Base-by-base conservation (phyloP, 2,329 filamentous ascomycete species). In the Fusarium redolens region DNA sequence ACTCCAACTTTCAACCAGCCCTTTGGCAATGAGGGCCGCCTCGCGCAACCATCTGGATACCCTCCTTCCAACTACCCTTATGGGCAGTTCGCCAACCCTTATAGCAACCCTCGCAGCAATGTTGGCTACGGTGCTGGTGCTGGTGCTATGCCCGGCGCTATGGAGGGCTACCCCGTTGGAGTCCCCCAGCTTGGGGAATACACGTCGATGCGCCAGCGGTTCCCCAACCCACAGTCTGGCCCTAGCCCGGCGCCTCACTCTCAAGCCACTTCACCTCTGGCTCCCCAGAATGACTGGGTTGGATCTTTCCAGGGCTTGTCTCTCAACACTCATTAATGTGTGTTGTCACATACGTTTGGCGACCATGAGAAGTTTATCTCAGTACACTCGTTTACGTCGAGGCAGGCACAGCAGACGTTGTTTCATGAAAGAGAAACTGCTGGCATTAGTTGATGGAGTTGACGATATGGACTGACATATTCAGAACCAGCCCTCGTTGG, bases 231-330 rank as follows among this genome's bases (percentile, higher is more conserved):
- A 4, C 80, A 82, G 66, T 77, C 75, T 9, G 75, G 82, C 30
- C 77, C 84, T 9, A 83, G 79, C 61, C 80, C 79, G 14, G 64
- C 74, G 13, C 78, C 80, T 30, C 81, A 82, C 57, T 74, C 79
- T 13, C 84, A 85, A 62, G 80, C 79, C n/a, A 69, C 83, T 69
- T 82, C 81, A 68, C 77, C 82, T 73, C 82, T 88, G 64, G 79
- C 81, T 56, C 80, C 81, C 35, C 86, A 86, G 76, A 84, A 86
- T 52, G 91, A 92, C 55, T 93, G 92, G 91, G 82, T 87, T 31
- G 83, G 84, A 59, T 82, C 86, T 10, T 93, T 94, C 79, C 92
- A 94, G 79, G 89, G 92, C 14, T 83, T 95, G 22, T 95, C 92
- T 4, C 86, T 95, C 71, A 92, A 92, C 78, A 88, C 89, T 72